Evolutionary conservation across 2,329 filamentous ascomycete species (phyloP).

Genomic region (Endocalyx cinctus): DNA sequence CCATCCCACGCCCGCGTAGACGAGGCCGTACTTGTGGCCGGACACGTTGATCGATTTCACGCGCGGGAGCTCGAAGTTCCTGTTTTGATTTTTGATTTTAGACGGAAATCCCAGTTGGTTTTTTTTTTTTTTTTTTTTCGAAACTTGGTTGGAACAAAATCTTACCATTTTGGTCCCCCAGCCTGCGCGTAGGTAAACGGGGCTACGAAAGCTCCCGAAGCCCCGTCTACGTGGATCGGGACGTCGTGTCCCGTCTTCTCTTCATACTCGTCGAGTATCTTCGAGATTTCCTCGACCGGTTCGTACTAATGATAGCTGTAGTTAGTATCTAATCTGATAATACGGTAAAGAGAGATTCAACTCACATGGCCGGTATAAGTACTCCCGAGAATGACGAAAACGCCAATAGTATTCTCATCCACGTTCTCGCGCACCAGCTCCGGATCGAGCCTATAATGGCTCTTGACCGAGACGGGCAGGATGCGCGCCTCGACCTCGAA

Average conservation of each 20-base stretch:
- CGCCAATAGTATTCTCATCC: slow-evolving; percentile 73
- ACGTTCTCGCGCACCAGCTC: slow-evolving; percentile 61
- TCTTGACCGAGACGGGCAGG: slow-evolving; percentile 57
- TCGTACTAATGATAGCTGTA: too few species aligned
- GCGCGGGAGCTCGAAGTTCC: slow-evolving; percentile 57
- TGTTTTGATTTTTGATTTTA: too few species aligned
- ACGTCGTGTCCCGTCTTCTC: slow-evolving; percentile 58
- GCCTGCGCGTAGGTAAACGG: slow-evolving; percentile 54
- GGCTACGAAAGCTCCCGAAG: slow-evolving; percentile 57
- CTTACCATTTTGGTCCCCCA: slow-evolving; percentile 53
- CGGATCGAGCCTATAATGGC: slow-evolving; percentile 58
- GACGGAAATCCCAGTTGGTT: too few species aligned
- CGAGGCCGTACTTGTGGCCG: slow-evolving; percentile 54
- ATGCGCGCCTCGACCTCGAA: slow-evolving; percentile 69
- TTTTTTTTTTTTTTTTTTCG: too few species aligned
- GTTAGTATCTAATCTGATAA: too few species aligned
- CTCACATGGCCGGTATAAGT: slow-evolving; percentile 73
- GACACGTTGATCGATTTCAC: slow-evolving; percentile 64
- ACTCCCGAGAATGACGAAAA: slow-evolving; percentile 67
- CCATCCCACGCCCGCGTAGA: slow-evolving; percentile 65
- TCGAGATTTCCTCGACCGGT: slow-evolving; percentile 63
- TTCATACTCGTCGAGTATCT: slow-evolving; percentile 60
- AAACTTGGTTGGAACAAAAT: slow-evolving; percentile 3
- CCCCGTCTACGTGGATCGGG: slow-evolving; percentile 63
- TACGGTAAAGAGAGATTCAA: too few species aligned